Base-by-base conservation (phyloP, 345 rosid species). In the Gossypioides kirkii region DNA sequence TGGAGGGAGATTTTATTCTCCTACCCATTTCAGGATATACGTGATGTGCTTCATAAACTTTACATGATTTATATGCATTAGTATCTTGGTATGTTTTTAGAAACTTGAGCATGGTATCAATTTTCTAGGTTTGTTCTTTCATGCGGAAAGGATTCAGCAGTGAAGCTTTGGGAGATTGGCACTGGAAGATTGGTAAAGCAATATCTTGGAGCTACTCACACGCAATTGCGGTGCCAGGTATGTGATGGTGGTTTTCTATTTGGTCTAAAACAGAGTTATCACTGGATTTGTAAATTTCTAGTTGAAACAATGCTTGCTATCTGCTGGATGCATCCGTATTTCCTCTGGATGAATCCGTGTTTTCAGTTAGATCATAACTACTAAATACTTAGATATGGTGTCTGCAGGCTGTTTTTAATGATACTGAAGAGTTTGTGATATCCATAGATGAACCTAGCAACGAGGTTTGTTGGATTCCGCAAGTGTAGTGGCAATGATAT, bases 91-190 rank as follows among this genome's bases (percentile, higher is more conserved):
- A 16, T 65, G 72, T 36, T n/a, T 46, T 59, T 2, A 20, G 22
- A 55, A 58, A 22, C 25, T 26, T 74, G 66, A 61, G 82, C 71
- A 17, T 70, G 25, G 13, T 20, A 46, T 70, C 32, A 32, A 69
- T 69, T 73, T 77, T 71, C 67, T 82, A 90, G 98, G 87, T 92
- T 83, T 85, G 84, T 92, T 60, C 88, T 92, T 42, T 90, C 98
- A 2, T 89, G 89, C 41, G 92, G 96, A 74, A 92, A 90, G 78
- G 96, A 92, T 79, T 92, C 90, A 16, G 78, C 85, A 7, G 80
- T 86, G 72, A 92, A 90, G 84, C 83, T 92, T 70, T 90, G 98
- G 96, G 98, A 93, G 77, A 80, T 90, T 74, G 84, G 87, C 73
- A 80, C 91, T 6, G 96, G 94, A 76, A 84, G 87, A 82, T 82